phyloP scores from a whole-genome alignment of 2,329 filamentous ascomycete species.

The Ceratocystis eucalypticola region DNA sequence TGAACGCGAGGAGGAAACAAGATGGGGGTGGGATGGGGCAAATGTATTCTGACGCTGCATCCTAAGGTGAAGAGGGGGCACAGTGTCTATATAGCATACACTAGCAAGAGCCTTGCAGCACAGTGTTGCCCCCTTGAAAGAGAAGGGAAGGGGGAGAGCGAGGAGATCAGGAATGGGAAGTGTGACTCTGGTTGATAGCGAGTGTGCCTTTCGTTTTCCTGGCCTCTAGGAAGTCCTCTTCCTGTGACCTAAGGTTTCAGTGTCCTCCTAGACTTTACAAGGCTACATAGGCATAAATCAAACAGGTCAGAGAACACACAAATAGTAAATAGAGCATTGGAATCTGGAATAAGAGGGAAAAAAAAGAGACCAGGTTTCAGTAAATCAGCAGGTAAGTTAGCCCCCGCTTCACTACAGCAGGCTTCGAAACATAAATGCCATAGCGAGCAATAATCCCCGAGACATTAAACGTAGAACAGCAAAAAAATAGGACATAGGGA shows the following conservation, averaged over 20 bases:
- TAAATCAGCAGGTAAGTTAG: neutral
- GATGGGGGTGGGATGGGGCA: neutral
- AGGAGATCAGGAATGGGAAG: no score
- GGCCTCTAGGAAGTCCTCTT: neutral
- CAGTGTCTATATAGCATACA: neutral
- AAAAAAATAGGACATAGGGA: neutral
- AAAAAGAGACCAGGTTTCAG: neutral
- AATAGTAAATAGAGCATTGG: neutral
- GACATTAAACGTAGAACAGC: neutral
- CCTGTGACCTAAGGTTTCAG: neutral
- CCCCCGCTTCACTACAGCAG: neutral
- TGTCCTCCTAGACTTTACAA: neutral
- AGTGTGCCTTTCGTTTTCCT: neutral
- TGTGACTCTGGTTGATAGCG: neutral
- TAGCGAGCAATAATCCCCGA: neutral
- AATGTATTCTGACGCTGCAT: neutral
- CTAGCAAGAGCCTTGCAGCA: neutral
- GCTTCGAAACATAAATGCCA: conserved; percentile 3
- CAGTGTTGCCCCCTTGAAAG: neutral
- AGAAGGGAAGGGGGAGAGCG: neutral
- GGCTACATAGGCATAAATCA: neutral
- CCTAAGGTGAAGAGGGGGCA: neutral
- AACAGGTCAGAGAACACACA: neutral
- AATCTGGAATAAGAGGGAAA: neutral
- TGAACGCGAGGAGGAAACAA: neutral